Conservation (phyloP, 164 flowering plant genomes). For the Vitis rupestris region DNA sequence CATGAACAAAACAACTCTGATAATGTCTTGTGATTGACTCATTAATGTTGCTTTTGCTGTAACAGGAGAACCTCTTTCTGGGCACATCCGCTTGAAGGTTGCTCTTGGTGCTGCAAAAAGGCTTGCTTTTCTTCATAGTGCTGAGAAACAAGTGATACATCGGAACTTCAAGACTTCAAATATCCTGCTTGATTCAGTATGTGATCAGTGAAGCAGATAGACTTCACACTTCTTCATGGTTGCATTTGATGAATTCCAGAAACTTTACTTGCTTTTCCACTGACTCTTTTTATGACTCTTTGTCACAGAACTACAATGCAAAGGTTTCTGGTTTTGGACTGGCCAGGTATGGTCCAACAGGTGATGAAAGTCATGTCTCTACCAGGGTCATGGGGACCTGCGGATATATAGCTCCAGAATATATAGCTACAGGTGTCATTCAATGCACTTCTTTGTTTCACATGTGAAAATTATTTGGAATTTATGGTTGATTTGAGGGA, state of each 20-base stretch:
- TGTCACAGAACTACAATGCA: conserved; percentile 12
- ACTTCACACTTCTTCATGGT: too few relatives aligned
- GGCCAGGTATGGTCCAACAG: conserved; percentile 11
- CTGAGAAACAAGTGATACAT: conserved; percentile 1
- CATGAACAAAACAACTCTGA: not conserved
- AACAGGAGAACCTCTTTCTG: conserved; percentile 9
- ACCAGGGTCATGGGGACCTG: conserved; percentile 7
- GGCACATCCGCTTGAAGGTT: conserved; percentile 2
- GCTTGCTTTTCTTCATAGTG: conserved; percentile 16
- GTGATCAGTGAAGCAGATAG: not conserved
- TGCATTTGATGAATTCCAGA: not conserved
- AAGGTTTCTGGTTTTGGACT: conserved; percentile 10
- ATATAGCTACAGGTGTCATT: conserved; percentile 10
- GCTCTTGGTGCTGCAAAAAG: conserved; percentile 14
- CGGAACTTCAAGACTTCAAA: conserved; percentile 13
- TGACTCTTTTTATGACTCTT: too few relatives aligned
- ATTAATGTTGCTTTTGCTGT: not conserved
- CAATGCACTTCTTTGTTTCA: too few relatives aligned
- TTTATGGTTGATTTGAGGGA: too few relatives aligned
- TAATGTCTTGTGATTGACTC: not conserved
- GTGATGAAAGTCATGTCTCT: not conserved
- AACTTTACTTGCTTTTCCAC: not conserved
- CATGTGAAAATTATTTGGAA: too few relatives aligned
- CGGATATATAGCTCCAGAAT: conserved; percentile 14
- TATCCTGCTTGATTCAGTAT: conserved; percentile 11